Evolutionary conservation across 1,139 yeast genomes (phyloP).

Genomic region (Lodderomyces orthopsilosis): DNA sequence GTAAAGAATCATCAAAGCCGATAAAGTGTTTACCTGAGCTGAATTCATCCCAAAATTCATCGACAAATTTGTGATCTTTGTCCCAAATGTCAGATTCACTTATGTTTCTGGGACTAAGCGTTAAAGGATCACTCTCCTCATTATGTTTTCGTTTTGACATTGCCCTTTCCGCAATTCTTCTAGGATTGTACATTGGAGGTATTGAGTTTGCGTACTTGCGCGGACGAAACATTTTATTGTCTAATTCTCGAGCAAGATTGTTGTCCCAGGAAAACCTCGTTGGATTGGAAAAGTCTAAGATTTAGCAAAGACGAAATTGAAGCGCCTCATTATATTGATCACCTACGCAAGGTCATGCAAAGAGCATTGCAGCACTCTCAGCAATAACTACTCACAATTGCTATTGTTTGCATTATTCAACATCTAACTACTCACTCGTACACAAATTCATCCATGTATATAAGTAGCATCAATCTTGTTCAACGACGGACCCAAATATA

Average conservation of each 20-base stretch:
- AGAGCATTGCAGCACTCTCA: background rate
- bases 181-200: conserved; percentile 13
- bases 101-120: background rate
- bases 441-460: conserved; percentile 23
- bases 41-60: conserved; percentile 14
- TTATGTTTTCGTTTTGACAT: background rate
- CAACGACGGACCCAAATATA: conserved; percentile 72
- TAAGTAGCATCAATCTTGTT: conserved; percentile 91
- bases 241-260: conserved; percentile 12
- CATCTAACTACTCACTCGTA: no score
- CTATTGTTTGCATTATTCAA: no score
- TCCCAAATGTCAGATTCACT: background rate
- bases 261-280: conserved; percentile 9
- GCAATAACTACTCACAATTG: no score
- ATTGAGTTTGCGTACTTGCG: conserved; percentile 13
- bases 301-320: no score
- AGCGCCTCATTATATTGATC: background rate
- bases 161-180: conserved; percentile 7
- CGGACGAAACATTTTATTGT: conserved; percentile 14
- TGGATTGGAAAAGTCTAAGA: no score
- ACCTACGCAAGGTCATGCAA: background rate
- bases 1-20: conserved; percentile 21
- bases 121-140: background rate
- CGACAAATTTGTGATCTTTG: conserved; percentile 7
- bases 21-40: conserved; percentile 14